Conservation (phyloP, 176 grass and related monocot genomes). For the Aegilops longissima region DNA sequence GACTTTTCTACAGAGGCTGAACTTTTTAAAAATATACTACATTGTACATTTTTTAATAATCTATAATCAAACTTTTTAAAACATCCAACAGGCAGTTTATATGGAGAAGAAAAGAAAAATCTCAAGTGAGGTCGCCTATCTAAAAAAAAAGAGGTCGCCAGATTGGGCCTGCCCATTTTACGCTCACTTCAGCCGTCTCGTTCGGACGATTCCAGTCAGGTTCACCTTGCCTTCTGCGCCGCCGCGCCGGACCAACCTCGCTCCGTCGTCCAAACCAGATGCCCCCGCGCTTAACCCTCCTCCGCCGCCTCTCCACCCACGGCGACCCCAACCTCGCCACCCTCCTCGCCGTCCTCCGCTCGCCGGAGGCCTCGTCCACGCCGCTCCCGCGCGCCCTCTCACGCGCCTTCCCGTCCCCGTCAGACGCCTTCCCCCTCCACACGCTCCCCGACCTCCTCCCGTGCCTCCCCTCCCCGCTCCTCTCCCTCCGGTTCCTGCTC, state of each 20-base stretch:
- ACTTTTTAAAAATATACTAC: no score
- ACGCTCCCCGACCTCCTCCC: conserved; percentile 39
- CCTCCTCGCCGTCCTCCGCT: conserved; percentile 33
- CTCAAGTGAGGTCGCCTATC: no score
- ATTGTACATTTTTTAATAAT: no score
- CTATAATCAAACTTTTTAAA: no score
- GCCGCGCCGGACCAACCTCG: neutral
- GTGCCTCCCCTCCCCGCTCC: conserved; percentile 40
- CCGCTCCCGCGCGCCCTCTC: conserved; percentile 34
- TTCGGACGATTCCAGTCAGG: neutral
- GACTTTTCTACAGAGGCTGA: no score
- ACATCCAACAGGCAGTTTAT: no score
- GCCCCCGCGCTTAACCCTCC: conserved; percentile 16
- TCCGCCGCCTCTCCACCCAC: conserved; percentile 35
- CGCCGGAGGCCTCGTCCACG: conserved; percentile 5
- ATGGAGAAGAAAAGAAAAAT: no score
- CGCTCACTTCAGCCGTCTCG: no score
- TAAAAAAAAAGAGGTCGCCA: no score
- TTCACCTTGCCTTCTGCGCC: neutral
- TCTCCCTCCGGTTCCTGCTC: conserved; percentile 47
- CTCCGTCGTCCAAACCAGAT: conserved; percentile 9
- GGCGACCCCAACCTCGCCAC: conserved; percentile 21
- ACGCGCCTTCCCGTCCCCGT: conserved; percentile 37
- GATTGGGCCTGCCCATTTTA: no score
- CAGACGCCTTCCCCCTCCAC: conserved; percentile 39